Evolutionary conservation across 257 asterid genomes (phyloP), one percentile per base, ranked within the genome.

Genomic region (Eucommia ulmoides): DNA sequence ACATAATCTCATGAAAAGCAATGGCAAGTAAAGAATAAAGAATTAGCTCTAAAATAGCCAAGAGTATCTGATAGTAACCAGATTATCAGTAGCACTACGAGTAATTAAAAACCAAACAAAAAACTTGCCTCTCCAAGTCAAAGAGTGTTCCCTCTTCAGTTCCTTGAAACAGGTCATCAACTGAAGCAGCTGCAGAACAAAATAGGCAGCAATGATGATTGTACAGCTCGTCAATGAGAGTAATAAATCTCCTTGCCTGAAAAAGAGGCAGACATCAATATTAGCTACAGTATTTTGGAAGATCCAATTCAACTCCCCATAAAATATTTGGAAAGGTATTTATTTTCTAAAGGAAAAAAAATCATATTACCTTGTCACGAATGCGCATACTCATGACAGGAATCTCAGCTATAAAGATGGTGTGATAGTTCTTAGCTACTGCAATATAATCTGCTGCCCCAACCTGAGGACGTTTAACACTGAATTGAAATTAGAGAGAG

Each of bases 401-500:
- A 67, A 89, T 80, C 69, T 82, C 82, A 54, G 92, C 57, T 54
- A 89, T 74, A 75, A 89, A 89, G 63, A 89, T 74, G 2, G 94
- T 85, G 79, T 89, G 98, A 67, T 66, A 89, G 50, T 58, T 67
- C 70, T 77, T 80, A 50, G 96, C 88, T 54, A 89, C 62, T 45
- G 98, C 86, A 52, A 89, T 89, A 61, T 85, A 89, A 73, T 89
- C 98, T 51, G 98, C 96, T 23, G 98, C 98, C 54, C 98, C 98
- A 21, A 82, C 71, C 98, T 89, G 79, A 68, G 74, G 38, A 51
- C 33, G 45, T 54, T 57, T 49, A 58, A 9, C 9, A 35, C 16
- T 42, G 6, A 44, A 18, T 45, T 26, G 46, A 62, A 52, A 51
- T 41, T 33, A 23, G 29, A 65, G 47, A 19, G 19, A 24, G 9